Percentiles rank a stretch among this genome's conserved stretches.
Evolutionary conservation across 2,329 filamentous ascomycete genomes (phyloP).

Genomic region (Diaporthe amygdali): DNA sequence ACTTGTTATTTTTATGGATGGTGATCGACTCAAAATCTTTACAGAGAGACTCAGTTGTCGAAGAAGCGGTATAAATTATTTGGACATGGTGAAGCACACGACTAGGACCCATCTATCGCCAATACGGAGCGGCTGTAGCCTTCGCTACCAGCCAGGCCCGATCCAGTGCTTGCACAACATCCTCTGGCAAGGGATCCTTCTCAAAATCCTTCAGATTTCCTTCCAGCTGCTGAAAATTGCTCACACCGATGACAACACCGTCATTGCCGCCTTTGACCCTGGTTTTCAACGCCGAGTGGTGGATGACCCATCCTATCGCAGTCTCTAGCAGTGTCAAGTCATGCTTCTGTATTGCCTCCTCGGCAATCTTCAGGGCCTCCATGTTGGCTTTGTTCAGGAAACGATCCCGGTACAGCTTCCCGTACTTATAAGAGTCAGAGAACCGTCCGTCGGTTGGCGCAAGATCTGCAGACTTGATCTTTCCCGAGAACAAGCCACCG

Average conservation of each 20-base stretch:
- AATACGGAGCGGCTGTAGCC: constrained; percentile 54
- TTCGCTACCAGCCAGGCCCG: constrained; percentile 77
- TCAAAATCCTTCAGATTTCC: constrained; percentile 55
- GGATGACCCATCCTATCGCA: constrained; percentile 70
- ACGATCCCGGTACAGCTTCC: constrained; percentile 57
- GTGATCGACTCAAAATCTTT: too few relatives aligned
- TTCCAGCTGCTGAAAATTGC: constrained; percentile 52
- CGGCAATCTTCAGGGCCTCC: constrained; percentile 66
- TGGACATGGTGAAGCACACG: too few relatives aligned
- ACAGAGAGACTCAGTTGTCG: too few relatives aligned
- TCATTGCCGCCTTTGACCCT: constrained; percentile 43
- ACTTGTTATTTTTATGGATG: too few relatives aligned
- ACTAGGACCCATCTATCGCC: constrained; percentile 59
- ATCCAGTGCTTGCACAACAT: constrained; percentile 75
- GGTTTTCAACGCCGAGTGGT: constrained; percentile 63
- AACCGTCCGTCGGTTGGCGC: constrained; percentile 35
- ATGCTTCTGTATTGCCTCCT: constrained; percentile 67
- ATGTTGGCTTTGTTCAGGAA: constrained; percentile 68
- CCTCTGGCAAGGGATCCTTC: constrained; percentile 71
- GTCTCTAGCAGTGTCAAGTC: constrained; percentile 69
- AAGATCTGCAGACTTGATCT: constrained; percentile 42
- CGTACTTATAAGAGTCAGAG: constrained; percentile 32
- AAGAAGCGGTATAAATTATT: too few relatives aligned
- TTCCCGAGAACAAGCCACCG: constrained; percentile 73
- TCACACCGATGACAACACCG: constrained; percentile 58